Conservation (phyloP, 768 basidiomycete genomes). For the Russula compacta region DNA sequence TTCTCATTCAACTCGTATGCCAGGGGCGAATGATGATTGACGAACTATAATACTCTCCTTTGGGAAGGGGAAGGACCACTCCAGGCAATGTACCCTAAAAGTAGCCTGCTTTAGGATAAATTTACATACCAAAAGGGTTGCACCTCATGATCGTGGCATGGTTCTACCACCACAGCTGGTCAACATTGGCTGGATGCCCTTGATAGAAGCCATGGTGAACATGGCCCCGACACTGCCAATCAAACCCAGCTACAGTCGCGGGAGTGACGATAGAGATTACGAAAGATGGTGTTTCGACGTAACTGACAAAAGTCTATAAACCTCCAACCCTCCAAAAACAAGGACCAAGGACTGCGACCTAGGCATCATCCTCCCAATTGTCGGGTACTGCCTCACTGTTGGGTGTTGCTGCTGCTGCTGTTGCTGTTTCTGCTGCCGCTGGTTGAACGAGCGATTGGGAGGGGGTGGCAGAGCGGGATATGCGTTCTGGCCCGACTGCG, state of each 20-base stretch:
- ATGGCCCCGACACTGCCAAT: neutral
- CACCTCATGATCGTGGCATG: too few relatives aligned
- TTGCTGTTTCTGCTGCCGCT: neutral
- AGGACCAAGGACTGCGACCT: neutral
- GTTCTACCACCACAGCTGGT: too few relatives aligned
- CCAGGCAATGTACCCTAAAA: too few relatives aligned
- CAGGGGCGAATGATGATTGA: too few relatives aligned
- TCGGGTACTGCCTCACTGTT: constrained; percentile 34
- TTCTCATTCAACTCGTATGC: too few relatives aligned
- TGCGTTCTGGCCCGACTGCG: neutral
- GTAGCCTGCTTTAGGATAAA: too few relatives aligned
- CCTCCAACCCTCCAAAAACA: neutral
- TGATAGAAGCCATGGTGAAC: neutral
- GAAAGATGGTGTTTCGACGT: neutral
- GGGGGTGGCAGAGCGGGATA: constrained; percentile 14
- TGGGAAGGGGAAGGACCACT: too few relatives aligned
- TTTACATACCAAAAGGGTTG: too few relatives aligned
- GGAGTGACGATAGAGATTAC: neutral
- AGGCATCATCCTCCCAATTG: constrained; percentile 49
- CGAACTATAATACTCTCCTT: too few relatives aligned
- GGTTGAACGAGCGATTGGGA: neutral
- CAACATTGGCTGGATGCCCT: neutral
- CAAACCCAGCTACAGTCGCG: neutral
- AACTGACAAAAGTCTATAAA: neutral
- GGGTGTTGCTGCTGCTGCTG: neutral